Evolutionary conservation across 1,139 yeast species (phyloP).

Genomic region (Suhomyces panamericanus): DNA sequence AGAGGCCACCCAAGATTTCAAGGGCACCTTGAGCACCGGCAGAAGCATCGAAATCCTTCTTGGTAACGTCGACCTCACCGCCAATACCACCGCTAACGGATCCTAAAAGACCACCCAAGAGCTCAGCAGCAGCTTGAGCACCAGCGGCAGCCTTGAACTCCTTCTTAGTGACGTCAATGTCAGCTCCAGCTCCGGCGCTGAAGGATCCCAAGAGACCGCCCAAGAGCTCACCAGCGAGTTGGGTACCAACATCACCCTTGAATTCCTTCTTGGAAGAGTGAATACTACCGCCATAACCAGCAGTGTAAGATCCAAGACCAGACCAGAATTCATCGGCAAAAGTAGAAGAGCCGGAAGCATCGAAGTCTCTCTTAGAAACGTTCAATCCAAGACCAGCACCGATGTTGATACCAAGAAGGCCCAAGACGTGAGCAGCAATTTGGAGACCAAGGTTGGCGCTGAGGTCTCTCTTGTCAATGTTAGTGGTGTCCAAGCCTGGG

Average conservation of each 20-base stretch:
- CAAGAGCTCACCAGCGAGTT: slow-evolving; percentile 1
- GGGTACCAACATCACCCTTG: slow-evolving; percentile 11
- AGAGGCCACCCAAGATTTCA: slow-evolving; percentile 5
- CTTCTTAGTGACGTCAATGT: slow-evolving; percentile 4
- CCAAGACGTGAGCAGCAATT: slow-evolving; percentile 1
- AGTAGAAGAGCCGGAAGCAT: no score
- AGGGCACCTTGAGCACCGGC: slow-evolving; percentile 5
- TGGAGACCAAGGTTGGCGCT: slow-evolving; percentile 10
- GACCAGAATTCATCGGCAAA: no score
- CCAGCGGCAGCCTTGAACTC: slow-evolving; percentile 12
- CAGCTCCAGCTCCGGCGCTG: slow-evolving; percentile 3
- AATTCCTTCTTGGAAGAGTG: slow-evolving; percentile 9
- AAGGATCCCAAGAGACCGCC: slow-evolving; percentile 6
- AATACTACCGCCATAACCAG: slow-evolving; percentile 23
- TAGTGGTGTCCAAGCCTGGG: no score
- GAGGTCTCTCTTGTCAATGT: no score
- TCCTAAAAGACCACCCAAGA: slow-evolving; percentile 6
- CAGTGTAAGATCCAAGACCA: no score
- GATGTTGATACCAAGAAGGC: slow-evolving; percentile 8
- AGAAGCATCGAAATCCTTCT: slow-evolving; percentile 9
- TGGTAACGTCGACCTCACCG: slow-evolving; percentile 13
- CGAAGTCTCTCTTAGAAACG: slow-evolving; percentile 25
- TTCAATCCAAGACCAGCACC: slow-evolving; percentile 15
- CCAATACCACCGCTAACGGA: slow-evolving; percentile 13
- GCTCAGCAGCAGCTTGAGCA: slow-evolving; percentile 7